Conservation (phyloP, 2,329 filamentous ascomycete genomes). For the Phialocephala subalpina region DNA sequence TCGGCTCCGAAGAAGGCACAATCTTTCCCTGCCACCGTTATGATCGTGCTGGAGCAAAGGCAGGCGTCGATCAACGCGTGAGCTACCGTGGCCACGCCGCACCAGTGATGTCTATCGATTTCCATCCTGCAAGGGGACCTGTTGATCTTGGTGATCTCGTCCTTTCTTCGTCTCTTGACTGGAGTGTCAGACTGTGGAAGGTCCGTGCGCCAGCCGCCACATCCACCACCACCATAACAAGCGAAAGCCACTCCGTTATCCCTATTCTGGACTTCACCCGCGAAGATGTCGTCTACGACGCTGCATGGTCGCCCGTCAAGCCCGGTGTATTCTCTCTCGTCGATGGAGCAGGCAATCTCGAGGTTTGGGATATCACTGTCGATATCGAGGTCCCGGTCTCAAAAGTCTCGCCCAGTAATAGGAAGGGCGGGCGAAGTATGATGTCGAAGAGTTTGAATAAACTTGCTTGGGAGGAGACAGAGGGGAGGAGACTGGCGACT, state of each 20-base stretch:
- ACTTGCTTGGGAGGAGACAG: slow-evolving; percentile 89
- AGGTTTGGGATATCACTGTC: slow-evolving; percentile 93
- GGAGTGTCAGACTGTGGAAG: slow-evolving; percentile 98
- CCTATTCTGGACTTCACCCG: slow-evolving; percentile 90
- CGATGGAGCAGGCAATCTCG: slow-evolving; percentile 89
- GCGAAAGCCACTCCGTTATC: slow-evolving; percentile 60
- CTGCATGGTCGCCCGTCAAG: slow-evolving; percentile 92
- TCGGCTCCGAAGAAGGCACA: slow-evolving; percentile 94
- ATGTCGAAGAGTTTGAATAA: slow-evolving; percentile 91
- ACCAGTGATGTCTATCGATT: slow-evolving; percentile 94
- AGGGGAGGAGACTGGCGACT: slow-evolving; percentile 86
- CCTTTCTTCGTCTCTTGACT: slow-evolving; percentile 91
- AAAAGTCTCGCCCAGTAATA: slow-evolving; percentile 74
- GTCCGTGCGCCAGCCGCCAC: slow-evolving; percentile 82
- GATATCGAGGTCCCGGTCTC: slow-evolving; percentile 93
- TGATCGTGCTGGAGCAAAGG: slow-evolving; percentile 95
- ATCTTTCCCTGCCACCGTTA: slow-evolving; percentile 98
- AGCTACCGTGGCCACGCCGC: slow-evolving; percentile 91
- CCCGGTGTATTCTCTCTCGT: slow-evolving; percentile 95
- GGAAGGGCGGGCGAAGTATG: slow-evolving; percentile 71
- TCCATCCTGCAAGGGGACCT: slow-evolving; percentile 90
- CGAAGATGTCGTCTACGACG: slow-evolving; percentile 97
- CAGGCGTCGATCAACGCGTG: slow-evolving; percentile 88
- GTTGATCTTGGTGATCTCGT: slow-evolving; percentile 95
- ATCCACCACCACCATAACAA: slow-evolving; percentile 60